Evolutionary conservation across 345 rosid species (phyloP), one percentile per base, ranked within the genome.

Genomic region (Tarenaya hassleriana): DNA sequence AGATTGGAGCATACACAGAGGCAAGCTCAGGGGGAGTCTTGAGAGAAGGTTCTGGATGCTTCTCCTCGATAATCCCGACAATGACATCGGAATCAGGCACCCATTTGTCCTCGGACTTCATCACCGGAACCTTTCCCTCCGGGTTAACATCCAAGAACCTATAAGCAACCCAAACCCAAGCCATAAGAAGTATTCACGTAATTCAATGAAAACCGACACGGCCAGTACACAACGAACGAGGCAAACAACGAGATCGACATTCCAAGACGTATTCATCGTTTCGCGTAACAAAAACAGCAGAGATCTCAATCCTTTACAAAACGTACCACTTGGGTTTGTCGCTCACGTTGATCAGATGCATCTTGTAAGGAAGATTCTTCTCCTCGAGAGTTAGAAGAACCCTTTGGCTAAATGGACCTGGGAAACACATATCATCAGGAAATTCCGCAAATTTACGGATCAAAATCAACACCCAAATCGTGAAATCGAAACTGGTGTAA

Each of bases 81-180:
- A 88, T 80, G 47, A 86, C 76, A 65, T 88, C 95, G 31, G 99
- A 88, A 52, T 88, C 97, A 56, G 86, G 1, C 40, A 86, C 82
- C 95, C 95, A 94, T 58, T 83, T 82, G 59, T 72, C 81, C 63
- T 88, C 87, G 39, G 82, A 49, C 75, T 88, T 86, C 48, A 60
- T 66, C 54, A 83, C 76, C 7, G 97, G 99, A 54, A 76, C 86
- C 72, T 83, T 94, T 56, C 94, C 92, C 68, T 76, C 83, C 39
- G 95, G 89, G 61, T 67, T 88, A 41, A 82, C 66, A n/a, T 80
- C 86, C 70, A 78, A 44, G 41, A 88, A 86, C 99, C 97, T 88
- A 38, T 10, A 49, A 66, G 14, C 43, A 41, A 49, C 14, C 54
- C 49, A 16, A 43, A 44, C 35, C 61, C 55, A 50, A 61, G 44